A percentile compares a stretch with the other conserved stretches of the same genome.
These are phyloP conservation scores for Sarocladium strictum DNA, from an alignment of 2,329 filamentous ascomycete genomes.

Conservation along the genomic window DNA sequence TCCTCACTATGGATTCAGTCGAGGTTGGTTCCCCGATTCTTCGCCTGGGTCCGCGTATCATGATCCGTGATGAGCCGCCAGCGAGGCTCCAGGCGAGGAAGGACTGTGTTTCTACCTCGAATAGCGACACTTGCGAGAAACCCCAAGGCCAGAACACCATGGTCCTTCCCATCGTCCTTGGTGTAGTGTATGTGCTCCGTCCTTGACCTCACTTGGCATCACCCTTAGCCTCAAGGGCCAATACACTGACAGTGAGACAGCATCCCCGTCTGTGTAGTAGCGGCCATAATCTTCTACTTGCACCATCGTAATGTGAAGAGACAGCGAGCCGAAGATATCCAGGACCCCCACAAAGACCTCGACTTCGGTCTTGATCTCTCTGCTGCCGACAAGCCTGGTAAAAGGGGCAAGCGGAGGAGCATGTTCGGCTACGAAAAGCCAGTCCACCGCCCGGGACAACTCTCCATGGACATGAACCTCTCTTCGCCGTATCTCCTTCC, in stretches of 20 bases:
- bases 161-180: conserved; percentile 61
- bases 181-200: conserved; percentile 57
- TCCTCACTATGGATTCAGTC: conserved; percentile 13
- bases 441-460: conserved; percentile 40
- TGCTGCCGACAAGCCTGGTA: conserved; percentile 17
- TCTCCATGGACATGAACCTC: conserved; percentile 70
- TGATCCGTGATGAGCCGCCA: neutral
- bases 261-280: conserved; percentile 65
- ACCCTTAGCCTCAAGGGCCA: too few relatives aligned
- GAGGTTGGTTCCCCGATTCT: neutral
- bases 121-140: conserved; percentile 51
- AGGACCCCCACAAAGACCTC: conserved; percentile 83
- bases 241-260: conserved; percentile 41
- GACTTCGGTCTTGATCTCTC: conserved; percentile 78
- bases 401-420: conserved; percentile 27
- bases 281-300: conserved; percentile 65
- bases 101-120: conserved; percentile 15
- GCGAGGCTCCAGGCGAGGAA: conserved; percentile 10
- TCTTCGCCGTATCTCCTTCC: conserved; percentile 92
- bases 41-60: conserved; percentile 1
- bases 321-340: conserved; percentile 68
- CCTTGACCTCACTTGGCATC: neutral
- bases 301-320: conserved; percentile 73
- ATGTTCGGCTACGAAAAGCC: conserved; percentile 49
- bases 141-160: conserved; percentile 47